Evolutionary conservation across 352 stramenopile species (phyloP), one percentile per base, ranked within the genome.

Genomic region (Globisporangium parvum): DNA sequence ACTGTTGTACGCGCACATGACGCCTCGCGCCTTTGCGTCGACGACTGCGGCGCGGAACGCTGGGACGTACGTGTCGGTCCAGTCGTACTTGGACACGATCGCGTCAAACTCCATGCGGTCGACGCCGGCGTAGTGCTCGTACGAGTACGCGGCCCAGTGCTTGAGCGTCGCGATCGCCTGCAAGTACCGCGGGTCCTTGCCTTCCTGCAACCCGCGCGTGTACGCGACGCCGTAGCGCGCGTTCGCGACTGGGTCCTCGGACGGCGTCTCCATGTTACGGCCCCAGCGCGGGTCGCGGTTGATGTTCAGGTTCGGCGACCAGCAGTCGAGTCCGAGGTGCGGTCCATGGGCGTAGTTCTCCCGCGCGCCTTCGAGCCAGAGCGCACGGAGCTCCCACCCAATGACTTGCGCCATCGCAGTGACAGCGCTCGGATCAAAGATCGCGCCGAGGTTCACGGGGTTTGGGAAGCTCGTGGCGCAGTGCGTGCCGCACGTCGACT

Each of bases 1-100:
- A 40, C 82, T 85, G 62, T 99, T 98, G 79, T 99, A 99, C 44
- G 84, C 95, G 72, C 95, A 99, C 96, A 99, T 98, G 62, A 98
- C 56, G 6, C 85, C 77, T 21, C 81, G 91, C 9, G 81, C 91
- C 4, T 84, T 70, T 6, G 66, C 91, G 6, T 95, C 74, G 46
- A 70, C 74, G 5, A 98, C 74, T 26, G 89, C 92, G 28, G 82
- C 70, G 24, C 78, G 73, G 57, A 98, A 96, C 2, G 81, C 77
- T 24, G 78, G 83, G 10, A 97, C 71, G 65, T 97, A 98, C 48
- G 94, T 98, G 57, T 98, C 88, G 20, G 81, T 73, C 51, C 97
- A 93, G 66, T 98, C 95, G 53, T 95, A 91, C 44, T 76, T 70
- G 5, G 78, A 85, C 40, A 98, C 87, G 40, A 91, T 66, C 4